phyloP scores from a whole-genome alignment of 2,329 filamentous ascomycete genomes.

The Huntiella moniliformis region DNA sequence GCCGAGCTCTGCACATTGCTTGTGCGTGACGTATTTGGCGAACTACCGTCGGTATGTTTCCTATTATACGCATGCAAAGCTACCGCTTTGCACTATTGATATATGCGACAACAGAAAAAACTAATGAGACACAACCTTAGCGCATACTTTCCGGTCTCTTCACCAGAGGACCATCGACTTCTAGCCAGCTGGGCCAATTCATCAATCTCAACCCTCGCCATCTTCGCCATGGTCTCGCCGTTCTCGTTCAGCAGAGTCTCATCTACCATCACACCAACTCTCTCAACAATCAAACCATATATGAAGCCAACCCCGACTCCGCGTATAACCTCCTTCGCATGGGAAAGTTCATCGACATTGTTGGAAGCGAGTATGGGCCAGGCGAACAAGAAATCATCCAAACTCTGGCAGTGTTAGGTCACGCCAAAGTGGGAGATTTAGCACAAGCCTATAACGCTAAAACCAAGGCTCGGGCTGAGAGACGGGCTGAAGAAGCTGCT shows the following conservation, averaged over 20 bases:
- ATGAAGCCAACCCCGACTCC: slow-evolving; percentile 64
- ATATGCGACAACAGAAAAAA: neutral
- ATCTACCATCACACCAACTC: slow-evolving; percentile 54
- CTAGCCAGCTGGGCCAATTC: slow-evolving; percentile 49
- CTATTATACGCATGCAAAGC: neutral
- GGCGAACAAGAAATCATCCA: slow-evolving; percentile 57
- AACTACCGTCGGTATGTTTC: slow-evolving; percentile 65
- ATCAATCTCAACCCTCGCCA: slow-evolving; percentile 57
- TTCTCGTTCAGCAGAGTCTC: slow-evolving; percentile 77
- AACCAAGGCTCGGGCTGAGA: slow-evolving; percentile 14
- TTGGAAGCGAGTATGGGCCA: slow-evolving; percentile 56
- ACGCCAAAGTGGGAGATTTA: slow-evolving; percentile 53
- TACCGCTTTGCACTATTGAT: neutral
- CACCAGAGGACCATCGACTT: slow-evolving; percentile 56
- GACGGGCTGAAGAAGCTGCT: slow-evolving; percentile 13
- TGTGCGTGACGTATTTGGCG: slow-evolving; percentile 75
- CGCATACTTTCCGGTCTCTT: slow-evolving; percentile 68
- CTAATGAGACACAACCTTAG: slow-evolving; percentile 25
- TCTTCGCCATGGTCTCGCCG: slow-evolving; percentile 61
- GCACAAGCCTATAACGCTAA: slow-evolving; percentile 38
- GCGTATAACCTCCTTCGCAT: slow-evolving; percentile 69
- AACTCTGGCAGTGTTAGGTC: slow-evolving; percentile 57
- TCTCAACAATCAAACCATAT: slow-evolving; percentile 39
- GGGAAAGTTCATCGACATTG: slow-evolving; percentile 61
- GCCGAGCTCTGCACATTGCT: slow-evolving; percentile 81